These are phyloP conservation scores for Saccharomycopsis lassenensis DNA, from an alignment of 805 yeast species.

Conservation along the genomic window DNA sequence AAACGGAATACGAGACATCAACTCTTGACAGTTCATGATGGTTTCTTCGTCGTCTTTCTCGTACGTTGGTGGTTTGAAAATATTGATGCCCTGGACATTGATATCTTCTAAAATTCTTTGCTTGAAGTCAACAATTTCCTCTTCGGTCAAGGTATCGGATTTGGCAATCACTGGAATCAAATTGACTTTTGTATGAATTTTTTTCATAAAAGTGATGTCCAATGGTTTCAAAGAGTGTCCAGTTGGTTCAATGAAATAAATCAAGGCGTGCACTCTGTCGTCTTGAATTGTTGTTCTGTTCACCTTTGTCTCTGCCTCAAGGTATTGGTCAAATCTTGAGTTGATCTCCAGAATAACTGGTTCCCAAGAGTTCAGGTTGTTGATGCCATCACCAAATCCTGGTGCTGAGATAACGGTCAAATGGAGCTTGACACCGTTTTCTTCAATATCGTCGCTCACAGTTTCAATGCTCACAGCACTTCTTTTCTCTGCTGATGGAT, in stretches of 20 bases:
- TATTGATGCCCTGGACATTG: conserved; percentile 56
- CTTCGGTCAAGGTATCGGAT: conserved; percentile 85
- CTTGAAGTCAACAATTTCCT: conserved; percentile 71
- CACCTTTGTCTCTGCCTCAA: conserved; percentile 81
- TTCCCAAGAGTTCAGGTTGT: conserved; percentile 72
- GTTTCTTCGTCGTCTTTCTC: conserved; percentile 84
- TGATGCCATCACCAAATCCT: conserved; percentile 87
- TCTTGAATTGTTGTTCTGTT: conserved; percentile 64
- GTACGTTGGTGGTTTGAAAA: conserved; percentile 68
- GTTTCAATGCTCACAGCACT: conserved; percentile 47
- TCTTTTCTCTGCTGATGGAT: conserved; percentile 34
- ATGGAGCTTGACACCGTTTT: conserved; percentile 81
- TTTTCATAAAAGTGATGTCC: conserved; percentile 81
- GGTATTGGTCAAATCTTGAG: conserved; percentile 71
- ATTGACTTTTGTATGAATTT: conserved; percentile 83
- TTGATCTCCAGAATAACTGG: conserved; percentile 88
- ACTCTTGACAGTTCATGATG: conserved; percentile 47
- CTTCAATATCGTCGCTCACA: conserved; percentile 67
- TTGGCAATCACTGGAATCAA: conserved; percentile 92
- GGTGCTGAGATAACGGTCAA: conserved; percentile 83
- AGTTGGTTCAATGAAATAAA: conserved; percentile 85
- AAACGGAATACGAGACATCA: conserved; percentile 71
- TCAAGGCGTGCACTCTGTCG: conserved; percentile 84
- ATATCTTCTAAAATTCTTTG: conserved; percentile 69
- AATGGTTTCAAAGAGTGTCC: conserved; percentile 80